Evolutionary conservation across 2,329 filamentous ascomycete genomes (phyloP), one percentile per base, ranked within the genome.

Genomic region (Nectriaceae sp.): DNA sequence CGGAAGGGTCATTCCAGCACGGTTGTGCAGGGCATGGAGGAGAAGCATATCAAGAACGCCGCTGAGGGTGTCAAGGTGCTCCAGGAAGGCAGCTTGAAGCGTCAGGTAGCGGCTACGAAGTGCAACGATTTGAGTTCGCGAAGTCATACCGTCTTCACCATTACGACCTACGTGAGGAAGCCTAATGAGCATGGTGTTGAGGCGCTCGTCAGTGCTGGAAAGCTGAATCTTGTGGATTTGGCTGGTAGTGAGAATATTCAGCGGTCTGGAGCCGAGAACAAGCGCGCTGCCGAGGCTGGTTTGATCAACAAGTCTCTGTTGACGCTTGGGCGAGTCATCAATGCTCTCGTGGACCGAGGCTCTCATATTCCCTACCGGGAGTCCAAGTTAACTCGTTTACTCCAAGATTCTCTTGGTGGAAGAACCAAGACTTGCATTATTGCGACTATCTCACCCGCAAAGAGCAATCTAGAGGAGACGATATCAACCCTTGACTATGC

Each of bases 61-160:
- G 79, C 82, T 11, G 88, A 91, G 42, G 94, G 94, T 52, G 92
- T 99, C 70, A 88, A 89, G 70, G 79, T 97, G 53, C 81, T 99
- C 39, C 90, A 94, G 61, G 81, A 87, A 55, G 95, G 94, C 53
- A 97, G 91, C 69, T 80, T 94, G 72, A 96, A 92, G 70, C 88
- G 94, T 42, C 94, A 99, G 70, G 94, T 99, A n/a, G 95, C 94
- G 5, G 91, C 95, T 4, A 99, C 94, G n/a, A 97, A 97, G 71
- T 99, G 94, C 80, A 99, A 99, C 68, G 94, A 99, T 62, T 83
- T 97, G 46, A 97, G 92, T 71, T 97, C 92, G 61, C 85, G 94
- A 68, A 96, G 92, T 74, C 95, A 99, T 66, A 99, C 94, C 0
- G 88, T 99, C 19, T 99, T 99, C 65, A 97, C 94, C 6, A 89